Percentiles rank a stretch among this genome's conserved stretches.
Evolutionary conservation across 768 basidiomycete genomes (phyloP).

Genomic region (Rhodotorula paludigena): DNA sequence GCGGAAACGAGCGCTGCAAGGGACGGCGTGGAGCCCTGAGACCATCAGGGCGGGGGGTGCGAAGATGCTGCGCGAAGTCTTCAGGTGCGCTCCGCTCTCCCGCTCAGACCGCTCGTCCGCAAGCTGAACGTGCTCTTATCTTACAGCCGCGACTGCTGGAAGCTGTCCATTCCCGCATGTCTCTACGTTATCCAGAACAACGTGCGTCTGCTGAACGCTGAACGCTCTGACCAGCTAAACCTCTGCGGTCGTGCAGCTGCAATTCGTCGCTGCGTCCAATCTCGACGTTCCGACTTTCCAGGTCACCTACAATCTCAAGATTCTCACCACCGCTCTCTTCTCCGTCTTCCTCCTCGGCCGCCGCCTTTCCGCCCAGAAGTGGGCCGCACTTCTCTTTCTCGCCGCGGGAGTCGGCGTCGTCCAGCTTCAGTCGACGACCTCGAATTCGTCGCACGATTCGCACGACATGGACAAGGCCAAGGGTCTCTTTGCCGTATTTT

Average conservation of each 20-base stretch:
- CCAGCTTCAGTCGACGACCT: conserved; percentile 68
- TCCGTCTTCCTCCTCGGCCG: conserved; percentile 85
- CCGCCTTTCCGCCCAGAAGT: conserved; percentile 54
- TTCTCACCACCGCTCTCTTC: conserved; percentile 75
- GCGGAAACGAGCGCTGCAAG: background rate
- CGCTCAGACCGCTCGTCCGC: background rate
- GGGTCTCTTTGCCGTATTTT: conserved; percentile 82
- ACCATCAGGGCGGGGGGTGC: background rate
- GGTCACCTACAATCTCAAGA: conserved; percentile 81
- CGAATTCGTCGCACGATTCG: conserved; percentile 14
- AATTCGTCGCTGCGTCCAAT: conserved; percentile 90
- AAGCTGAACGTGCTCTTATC: background rate
- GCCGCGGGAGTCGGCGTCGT: conserved; percentile 51
- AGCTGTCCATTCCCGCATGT: conserved; percentile 91
- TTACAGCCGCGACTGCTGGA: conserved; percentile 90
- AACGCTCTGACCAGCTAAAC: no score
- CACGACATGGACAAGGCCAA: conserved; percentile 72
- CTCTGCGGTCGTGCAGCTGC: conserved; percentile 60
- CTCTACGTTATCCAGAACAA: conserved; percentile 60
- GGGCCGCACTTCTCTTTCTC: conserved; percentile 61
- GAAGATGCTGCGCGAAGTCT: conserved; percentile 29
- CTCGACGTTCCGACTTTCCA: conserved; percentile 94
- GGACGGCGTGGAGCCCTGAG: background rate
- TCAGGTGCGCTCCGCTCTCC: conserved; percentile 27
- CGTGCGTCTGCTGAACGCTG: conserved; percentile 30